Evolutionary conservation across 768 basidiomycete species (phyloP), one percentile per base, ranked within the genome.

Genomic region (Calocybe gangraenosa): DNA sequence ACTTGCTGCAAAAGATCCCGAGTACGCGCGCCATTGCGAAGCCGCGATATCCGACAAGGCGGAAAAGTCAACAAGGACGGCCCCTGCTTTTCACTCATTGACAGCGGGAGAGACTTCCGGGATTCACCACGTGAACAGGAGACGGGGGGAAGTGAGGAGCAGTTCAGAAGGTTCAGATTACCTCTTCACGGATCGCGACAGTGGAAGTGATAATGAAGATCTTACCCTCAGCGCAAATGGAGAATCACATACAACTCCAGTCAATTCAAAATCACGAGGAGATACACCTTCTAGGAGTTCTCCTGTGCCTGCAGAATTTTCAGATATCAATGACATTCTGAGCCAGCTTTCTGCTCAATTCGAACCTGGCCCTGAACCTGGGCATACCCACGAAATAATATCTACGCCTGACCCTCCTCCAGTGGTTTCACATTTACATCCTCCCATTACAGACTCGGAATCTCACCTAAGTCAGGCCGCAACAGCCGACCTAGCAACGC

Each of bases 21-120:
- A 69, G 25, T 70, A 74, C 44, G 66, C 65, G 43, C 62, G 65
- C 30, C 69, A 73, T 42, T 71, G 69, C 43, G 71, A 74, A 49
- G 66, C 71, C 52, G 67, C 65, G 22, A 62, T 69, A 44, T 59
- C 65, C 48, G 69, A 73, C 42, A 73, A 76, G 41, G 73, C 70
- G 50, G 73, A 72, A 47, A 66, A 65, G 53, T 70, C 71, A 15
- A 88, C 87, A 30, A 80, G 84, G 50, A 78, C 77, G 1, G 83
- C 86, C 0, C 85, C 87, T 38, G 80, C 86, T 2, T 89, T 89
- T 57, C 87, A 88, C 61, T 87, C 84, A 11, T 76, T 88, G 14
- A 87, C 83, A 14, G 78, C 80, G 30, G 75, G 69, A 37, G 75
- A 77, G 51, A 56, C 63, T 34, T 63, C 65, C 28, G 59, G 63